Percentiles rank a stretch among this genome's conserved stretches.
phyloP scores from a whole-genome alignment of 164 flowering plant species.

The Platanus orientalis region DNA sequence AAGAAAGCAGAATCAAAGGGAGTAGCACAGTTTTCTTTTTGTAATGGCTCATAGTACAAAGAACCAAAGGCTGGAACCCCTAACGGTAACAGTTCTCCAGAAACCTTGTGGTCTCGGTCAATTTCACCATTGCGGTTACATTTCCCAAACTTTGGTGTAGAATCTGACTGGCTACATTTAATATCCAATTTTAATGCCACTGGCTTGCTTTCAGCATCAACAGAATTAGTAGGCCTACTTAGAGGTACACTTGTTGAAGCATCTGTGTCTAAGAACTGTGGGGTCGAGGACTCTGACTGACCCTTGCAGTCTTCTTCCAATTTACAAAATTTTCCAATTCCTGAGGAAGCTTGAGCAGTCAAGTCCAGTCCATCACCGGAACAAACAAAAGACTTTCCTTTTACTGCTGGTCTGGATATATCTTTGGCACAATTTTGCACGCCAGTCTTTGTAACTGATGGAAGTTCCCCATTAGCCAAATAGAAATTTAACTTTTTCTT shows the following conservation, averaged over 20 bases:
- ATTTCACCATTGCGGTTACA: constrained; percentile 13
- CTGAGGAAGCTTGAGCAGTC: constrained; percentile 42
- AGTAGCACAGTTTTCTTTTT: constrained; percentile 20
- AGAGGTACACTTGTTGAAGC: constrained; percentile 25
- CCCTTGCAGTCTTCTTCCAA: constrained; percentile 40
- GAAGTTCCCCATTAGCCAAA: constrained; percentile 69
- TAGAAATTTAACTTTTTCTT: constrained; percentile 84
- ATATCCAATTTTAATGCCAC: constrained; percentile 26
- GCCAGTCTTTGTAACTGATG: constrained; percentile 43
- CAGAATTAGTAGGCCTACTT: constrained; percentile 41
- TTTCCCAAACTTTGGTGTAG: constrained; percentile 12
- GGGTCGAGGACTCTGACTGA: constrained; percentile 28
- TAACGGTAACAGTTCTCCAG: constrained; percentile 24
- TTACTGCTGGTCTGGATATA: constrained; percentile 18
- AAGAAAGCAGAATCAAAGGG: constrained; percentile 29
- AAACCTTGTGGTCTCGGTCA: constrained; percentile 24
- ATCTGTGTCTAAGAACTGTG: constrained; percentile 20
- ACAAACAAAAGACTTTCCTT: constrained; percentile 21
- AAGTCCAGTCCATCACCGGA: constrained; percentile 41
- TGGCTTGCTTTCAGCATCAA: constrained; percentile 24
- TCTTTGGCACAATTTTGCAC: constrained; percentile 37
- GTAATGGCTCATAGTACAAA: constrained; percentile 49
- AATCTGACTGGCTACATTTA: constrained; percentile 27
- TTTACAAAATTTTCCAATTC: constrained; percentile 34
- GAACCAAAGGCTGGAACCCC: constrained; percentile 41